These are phyloP conservation scores for Haplosporangium gracile DNA, from an alignment of 192 early-diverging fungal genomes.

Conservation along the genomic window DNA sequence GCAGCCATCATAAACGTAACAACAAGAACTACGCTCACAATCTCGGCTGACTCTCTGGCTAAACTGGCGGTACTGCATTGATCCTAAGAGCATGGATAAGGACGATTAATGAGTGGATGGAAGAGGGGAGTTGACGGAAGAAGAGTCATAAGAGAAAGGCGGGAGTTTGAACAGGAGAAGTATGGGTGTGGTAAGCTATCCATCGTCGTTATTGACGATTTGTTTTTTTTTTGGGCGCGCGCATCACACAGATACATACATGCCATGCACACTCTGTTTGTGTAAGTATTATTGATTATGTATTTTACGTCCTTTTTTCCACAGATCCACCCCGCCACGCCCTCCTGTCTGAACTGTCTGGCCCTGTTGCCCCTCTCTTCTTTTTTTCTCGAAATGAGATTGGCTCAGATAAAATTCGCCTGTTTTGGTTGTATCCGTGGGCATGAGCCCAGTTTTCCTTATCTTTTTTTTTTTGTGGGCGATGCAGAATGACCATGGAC, in stretches of 20 bases:
- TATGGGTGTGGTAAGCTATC: background rate
- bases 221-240: background rate
- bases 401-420: constrained; percentile 1
- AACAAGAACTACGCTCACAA: background rate
- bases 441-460: background rate
- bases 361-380: background rate
- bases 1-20: background rate
- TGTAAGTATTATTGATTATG: background rate
- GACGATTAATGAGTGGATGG: background rate
- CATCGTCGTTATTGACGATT: background rate
- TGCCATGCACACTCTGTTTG: background rate
- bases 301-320: background rate
- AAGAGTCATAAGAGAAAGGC: background rate
- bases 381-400: background rate
- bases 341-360: background rate
- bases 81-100: background rate
- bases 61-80: background rate
- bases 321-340: background rate
- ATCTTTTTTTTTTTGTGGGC: constrained; percentile 1
- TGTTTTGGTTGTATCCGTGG: constrained; percentile 9
- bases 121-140: background rate
- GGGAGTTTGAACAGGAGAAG: background rate
- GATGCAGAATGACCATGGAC: background rate
- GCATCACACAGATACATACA: background rate
- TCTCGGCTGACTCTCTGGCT: background rate